Evolutionary conservation across 345 rosid species (phyloP), one percentile per base, ranked within the genome.

Genomic region (Eucalyptus virginea): DNA sequence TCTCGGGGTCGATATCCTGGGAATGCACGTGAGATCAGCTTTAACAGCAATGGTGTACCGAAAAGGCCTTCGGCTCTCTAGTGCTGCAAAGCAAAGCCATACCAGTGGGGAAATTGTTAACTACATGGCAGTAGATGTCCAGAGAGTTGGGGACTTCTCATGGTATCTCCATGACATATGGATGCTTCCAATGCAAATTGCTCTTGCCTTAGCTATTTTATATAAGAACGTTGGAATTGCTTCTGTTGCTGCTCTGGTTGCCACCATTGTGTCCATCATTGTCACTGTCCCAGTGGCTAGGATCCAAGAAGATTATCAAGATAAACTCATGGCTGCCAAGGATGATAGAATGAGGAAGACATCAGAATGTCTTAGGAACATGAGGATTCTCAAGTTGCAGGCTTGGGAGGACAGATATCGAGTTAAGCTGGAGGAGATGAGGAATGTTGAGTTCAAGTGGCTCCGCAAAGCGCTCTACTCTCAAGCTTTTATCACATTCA

Each of bases 341-440:
- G 99, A 98, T 89, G 99, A 98, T n/a, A 95, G 99, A 93, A 98
- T 98, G 99, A 96, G 99, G 92, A 98, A 96, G 93, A 98, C 99
- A 56, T 98, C 99, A 2, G 99, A 98, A 92, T 96, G 99, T 91
- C 94, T 97, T 47, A 94, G 99, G 95, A 98, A 97, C 93, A 98
- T 98, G 99, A 94, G 99, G 94, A 96, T 98, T 93, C 93, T 98
- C 65, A 98, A 98, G 92, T 91, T 98, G 91, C 99, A 98, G 91
- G 99, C 99, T 67, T 98, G 99, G 99, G 99, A 98, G 93, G 99
- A 97, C 67, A 94, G 99, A 90, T 96, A 97, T 88, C 93, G 98
- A 91, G 89, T 91, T 91, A 93, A 87, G 90, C 90, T 98, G 91
- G 98, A 97, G 95, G 99, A 96, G 86, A 98, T 98, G 99, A 94